Conservation (phyloP, 164 flowering plant species). For the Saururus chinensis region DNA sequence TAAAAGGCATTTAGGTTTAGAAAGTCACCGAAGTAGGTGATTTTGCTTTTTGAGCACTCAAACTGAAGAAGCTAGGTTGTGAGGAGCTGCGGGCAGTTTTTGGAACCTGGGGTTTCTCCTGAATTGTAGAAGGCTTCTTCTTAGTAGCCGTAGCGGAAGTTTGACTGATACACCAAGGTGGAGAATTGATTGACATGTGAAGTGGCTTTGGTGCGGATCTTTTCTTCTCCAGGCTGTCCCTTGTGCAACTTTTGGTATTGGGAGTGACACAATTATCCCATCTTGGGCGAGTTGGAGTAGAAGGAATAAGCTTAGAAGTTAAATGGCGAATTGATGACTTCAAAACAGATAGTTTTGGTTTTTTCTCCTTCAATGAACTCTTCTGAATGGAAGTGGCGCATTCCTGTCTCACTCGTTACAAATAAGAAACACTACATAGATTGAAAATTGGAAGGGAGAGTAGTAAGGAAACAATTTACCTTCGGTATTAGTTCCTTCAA, state of each 20-base stretch:
- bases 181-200: slow-evolving; percentile 52
- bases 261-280: slow-evolving; percentile 20
- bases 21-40: slow-evolving; percentile 25
- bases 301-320: slow-evolving; percentile 22
- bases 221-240: slow-evolving; percentile 19
- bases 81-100: slow-evolving; percentile 14
- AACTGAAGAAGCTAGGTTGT: slow-evolving; percentile 20
- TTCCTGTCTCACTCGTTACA: slow-evolving; percentile 22
- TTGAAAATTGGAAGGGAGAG: neutral
- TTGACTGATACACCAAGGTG: slow-evolving; percentile 21
- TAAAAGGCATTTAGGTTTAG: slow-evolving; percentile 1
- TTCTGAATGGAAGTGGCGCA: slow-evolving; percentile 11
- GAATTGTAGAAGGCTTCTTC: slow-evolving; percentile 20
- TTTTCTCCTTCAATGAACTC: slow-evolving; percentile 15
- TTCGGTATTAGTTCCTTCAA: slow-evolving; percentile 12
- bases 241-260: slow-evolving; percentile 16
- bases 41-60: slow-evolving; percentile 8
- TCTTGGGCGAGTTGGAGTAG: slow-evolving; percentile 14
- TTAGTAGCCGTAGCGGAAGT: slow-evolving; percentile 7
- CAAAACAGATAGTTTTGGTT: slow-evolving; percentile 17
- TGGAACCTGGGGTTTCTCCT: slow-evolving; percentile 16
- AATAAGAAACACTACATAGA: neutral
- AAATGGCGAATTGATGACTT: slow-evolving; percentile 16
- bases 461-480: slow-evolving; percentile 12
- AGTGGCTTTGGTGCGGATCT: slow-evolving; percentile 32